Conservation (phyloP, 2,329 filamentous ascomycete genomes). For the Arthrobotrys entomopaga region DNA sequence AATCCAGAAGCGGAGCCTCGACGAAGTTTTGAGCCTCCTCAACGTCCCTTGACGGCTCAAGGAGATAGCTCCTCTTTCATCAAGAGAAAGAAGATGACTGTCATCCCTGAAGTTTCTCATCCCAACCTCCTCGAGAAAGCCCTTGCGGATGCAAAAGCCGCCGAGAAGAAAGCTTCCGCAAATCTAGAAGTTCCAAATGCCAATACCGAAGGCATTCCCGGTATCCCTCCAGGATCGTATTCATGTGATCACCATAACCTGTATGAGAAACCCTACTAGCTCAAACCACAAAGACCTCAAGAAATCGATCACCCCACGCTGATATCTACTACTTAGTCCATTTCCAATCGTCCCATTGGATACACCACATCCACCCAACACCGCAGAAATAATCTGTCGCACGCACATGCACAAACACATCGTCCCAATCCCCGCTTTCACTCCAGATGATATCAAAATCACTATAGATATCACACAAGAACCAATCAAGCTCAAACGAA, state of each 20-base stretch:
- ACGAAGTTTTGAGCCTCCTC: background rate
- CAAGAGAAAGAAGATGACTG: background rate
- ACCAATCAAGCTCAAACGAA: background rate
- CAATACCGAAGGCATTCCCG: background rate
- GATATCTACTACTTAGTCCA: background rate
- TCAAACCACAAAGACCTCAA: too few relatives aligned
- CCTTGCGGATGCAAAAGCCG: background rate
- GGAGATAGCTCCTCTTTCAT: background rate
- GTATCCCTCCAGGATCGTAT: too few relatives aligned
- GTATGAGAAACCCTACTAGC: too few relatives aligned
- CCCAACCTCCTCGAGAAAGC: slow-evolving; percentile 5
- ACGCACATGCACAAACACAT: slow-evolving; percentile 2
- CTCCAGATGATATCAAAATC: background rate
- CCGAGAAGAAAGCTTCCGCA: background rate
- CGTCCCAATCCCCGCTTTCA: background rate
- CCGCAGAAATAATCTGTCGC: background rate
- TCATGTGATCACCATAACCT: too few relatives aligned
- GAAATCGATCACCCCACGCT: too few relatives aligned
- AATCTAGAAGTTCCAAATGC: background rate
- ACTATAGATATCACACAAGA: background rate
- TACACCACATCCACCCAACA: background rate
- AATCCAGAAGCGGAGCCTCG: slow-evolving; percentile 5
- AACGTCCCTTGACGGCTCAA: slow-evolving; percentile 1
- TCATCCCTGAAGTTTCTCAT: slow-evolving; percentile 9
- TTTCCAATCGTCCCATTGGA: background rate